Evolutionary conservation across 805 yeast genomes (phyloP).

Genomic region (Hanseniaspora singularis): DNA sequence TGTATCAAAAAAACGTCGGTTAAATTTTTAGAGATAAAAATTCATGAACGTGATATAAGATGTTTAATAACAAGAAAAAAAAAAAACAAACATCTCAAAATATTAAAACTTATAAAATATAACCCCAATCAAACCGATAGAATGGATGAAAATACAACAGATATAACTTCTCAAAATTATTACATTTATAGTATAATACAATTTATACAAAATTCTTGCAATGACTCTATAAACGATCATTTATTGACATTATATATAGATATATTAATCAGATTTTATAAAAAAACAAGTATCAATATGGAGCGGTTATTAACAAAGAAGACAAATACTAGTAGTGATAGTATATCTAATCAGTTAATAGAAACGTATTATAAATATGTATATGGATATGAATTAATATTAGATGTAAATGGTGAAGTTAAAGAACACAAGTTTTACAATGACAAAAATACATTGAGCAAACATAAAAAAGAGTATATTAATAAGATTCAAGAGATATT

Average conservation of each 20-base stretch:
- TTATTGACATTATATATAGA: background rate
- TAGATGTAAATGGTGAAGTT: background rate
- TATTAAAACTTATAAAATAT: too few species aligned
- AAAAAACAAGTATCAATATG: background rate
- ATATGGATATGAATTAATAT: background rate
- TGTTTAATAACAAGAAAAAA: too few species aligned
- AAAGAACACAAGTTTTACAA: background rate
- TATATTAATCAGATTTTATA: background rate
- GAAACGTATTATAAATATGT: background rate
- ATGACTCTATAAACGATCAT: background rate
- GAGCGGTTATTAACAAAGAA: background rate
- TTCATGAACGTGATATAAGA: too few species aligned
- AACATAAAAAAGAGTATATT: background rate
- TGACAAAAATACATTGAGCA: background rate
- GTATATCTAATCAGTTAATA: background rate
- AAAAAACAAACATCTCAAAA: too few species aligned
- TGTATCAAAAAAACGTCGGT: too few species aligned
- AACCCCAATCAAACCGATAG: too few species aligned
- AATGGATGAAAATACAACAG: background rate
- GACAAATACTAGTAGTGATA: background rate
- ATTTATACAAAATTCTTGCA: background rate
- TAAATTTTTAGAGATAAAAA: too few species aligned
- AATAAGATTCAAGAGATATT: background rate
- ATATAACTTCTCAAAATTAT: background rate
- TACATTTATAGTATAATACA: background rate